Evolutionary conservation across 2,329 filamentous ascomycete genomes (phyloP).

Genomic region (Escovopsis sp.): DNA sequence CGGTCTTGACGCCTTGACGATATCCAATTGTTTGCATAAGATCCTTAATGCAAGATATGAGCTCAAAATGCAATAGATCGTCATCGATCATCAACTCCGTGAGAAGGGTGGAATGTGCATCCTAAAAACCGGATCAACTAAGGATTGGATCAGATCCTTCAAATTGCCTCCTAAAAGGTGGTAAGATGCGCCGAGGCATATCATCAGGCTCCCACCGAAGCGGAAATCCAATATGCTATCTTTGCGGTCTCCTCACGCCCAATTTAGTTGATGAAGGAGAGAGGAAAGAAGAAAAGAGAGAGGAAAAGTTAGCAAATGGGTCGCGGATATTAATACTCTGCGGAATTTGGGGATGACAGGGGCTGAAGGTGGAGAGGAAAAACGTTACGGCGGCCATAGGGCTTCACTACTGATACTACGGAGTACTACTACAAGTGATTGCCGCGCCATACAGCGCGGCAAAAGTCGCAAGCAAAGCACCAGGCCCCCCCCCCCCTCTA

Average conservation of each 20-base stretch:
- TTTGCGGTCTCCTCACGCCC: conserved; percentile 59
- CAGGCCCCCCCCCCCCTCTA: too few species aligned
- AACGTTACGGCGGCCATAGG: neutral
- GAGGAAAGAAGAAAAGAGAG: conserved; percentile 15
- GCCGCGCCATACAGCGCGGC: too few species aligned
- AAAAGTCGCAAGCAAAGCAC: too few species aligned
- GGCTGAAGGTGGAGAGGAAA: neutral
- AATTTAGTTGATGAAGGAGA: conserved; percentile 57
- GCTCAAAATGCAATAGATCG: too few species aligned
- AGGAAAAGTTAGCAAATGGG: neutral
- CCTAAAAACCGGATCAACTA: conserved; percentile 20
- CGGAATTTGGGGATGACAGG: neutral
- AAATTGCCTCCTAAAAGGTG: conserved; percentile 47
- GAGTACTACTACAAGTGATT: neutral
- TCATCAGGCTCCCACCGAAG: conserved; percentile 44
- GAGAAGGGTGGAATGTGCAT: conserved; percentile 9
- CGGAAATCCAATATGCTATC: conserved; percentile 37
- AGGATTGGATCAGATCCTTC: conserved; percentile 44
- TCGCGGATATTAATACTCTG: too few species aligned
- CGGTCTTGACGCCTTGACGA: too few species aligned
- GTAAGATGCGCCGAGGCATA: conserved; percentile 48
- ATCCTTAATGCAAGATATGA: too few species aligned
- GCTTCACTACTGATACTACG: neutral
- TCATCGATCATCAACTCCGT: neutral
- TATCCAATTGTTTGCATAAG: too few species aligned